phyloP scores from a whole-genome alignment of 2,329 filamentous ascomycete genomes.

The Chaetothyriales sp. region DNA sequence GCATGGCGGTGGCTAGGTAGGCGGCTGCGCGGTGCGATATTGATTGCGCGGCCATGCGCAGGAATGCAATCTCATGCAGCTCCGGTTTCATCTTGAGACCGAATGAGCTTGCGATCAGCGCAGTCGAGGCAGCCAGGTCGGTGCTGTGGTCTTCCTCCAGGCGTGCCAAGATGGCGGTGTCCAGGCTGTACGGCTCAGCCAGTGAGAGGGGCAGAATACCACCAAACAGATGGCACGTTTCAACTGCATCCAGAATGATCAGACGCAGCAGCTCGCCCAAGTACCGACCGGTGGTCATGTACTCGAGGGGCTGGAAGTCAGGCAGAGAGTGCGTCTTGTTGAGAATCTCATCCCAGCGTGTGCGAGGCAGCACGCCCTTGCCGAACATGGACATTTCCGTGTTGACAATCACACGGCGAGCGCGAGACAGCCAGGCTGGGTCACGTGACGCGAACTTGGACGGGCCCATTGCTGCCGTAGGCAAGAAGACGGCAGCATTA shows the following conservation, averaged over 20 bases:
- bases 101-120: slow-evolving; percentile 40
- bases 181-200: slow-evolving; percentile 44
- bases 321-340: slow-evolving; percentile 44
- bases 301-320: slow-evolving; percentile 53
- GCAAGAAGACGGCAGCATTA: slow-evolving; percentile 51
- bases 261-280: slow-evolving; percentile 50
- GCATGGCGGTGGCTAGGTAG: slow-evolving; percentile 49
- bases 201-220: slow-evolving; percentile 44
- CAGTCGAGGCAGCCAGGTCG: slow-evolving; percentile 26
- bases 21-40: slow-evolving; percentile 48
- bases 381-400: slow-evolving; percentile 56
- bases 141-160: slow-evolving; percentile 38
- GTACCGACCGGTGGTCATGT: slow-evolving; percentile 50
- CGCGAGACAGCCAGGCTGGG: slow-evolving; percentile 41
- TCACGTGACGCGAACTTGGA: slow-evolving; percentile 45
- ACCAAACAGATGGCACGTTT: slow-evolving; percentile 41
- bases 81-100: slow-evolving; percentile 33
- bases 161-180: slow-evolving; percentile 45
- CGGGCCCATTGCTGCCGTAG: slow-evolving; percentile 38
- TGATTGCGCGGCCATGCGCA: slow-evolving; percentile 38
- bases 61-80: slow-evolving; percentile 40
- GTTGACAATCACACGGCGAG: slow-evolving; percentile 51
- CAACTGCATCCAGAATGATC: slow-evolving; percentile 46
- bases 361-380: slow-evolving; percentile 41
- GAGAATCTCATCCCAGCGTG: slow-evolving; percentile 48